A percentile compares a stretch with the other conserved stretches of the same genome.
Evolutionary conservation across 73 alveolate genomes (phyloP).

Genomic region (Tetrahymena elliotti): DNA sequence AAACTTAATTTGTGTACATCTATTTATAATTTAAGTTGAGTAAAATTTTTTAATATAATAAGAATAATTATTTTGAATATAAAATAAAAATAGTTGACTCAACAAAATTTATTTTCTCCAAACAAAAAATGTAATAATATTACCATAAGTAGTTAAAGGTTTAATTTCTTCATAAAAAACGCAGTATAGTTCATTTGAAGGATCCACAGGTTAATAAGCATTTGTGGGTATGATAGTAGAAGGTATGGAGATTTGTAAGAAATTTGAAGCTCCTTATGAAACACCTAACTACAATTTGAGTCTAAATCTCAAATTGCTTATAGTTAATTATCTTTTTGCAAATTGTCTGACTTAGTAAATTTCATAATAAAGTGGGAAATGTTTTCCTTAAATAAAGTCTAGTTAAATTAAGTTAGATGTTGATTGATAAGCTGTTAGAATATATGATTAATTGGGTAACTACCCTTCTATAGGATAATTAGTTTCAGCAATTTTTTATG

Average conservation of each 20-base stretch:
- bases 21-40: neutral
- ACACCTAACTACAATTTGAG: neutral
- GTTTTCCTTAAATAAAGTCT: neutral
- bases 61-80: neutral
- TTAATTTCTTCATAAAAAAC: neutral
- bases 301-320: neutral
- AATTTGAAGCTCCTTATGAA: neutral
- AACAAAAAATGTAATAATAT: no score
- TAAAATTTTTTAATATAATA: neutral
- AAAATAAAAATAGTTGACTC: neutral
- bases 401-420: neutral
- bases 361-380: neutral
- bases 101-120: no score
- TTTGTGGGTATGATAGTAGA: neutral
- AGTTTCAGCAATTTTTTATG: neutral
- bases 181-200: neutral
- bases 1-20: neutral
- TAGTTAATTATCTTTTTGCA: neutral
- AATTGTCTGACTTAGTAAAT: neutral
- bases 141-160: neutral
- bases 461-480: neutral
- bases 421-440: neutral
- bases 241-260: neutral
- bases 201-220: neutral
- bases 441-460: neutral